Base-by-base conservation (phyloP, 2,329 filamentous ascomycete species). In the Domatiomyces globalis region DNA sequence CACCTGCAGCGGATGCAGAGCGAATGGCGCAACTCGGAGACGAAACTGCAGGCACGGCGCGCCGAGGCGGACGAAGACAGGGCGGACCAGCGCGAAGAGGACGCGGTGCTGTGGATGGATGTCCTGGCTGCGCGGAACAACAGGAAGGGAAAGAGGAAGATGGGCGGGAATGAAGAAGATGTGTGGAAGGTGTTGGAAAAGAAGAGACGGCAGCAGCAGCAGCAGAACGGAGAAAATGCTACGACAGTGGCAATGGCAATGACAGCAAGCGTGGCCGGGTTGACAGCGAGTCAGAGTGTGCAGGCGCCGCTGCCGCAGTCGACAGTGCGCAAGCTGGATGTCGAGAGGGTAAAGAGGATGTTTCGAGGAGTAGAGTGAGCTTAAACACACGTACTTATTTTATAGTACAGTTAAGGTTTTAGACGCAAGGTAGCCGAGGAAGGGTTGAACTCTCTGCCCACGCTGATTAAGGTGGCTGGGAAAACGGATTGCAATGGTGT, bases 161-260 rank as follows among this genome's bases (percentile, higher is more conserved):
- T 61, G 68, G 70, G 71, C 52, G 60, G 49, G 4, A 69, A 64
- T 46, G 73, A 71, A 22, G 73, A 74, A 43, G 86, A 90, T 65
- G 85, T 87, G 0, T 94, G 87, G 87, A 80, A 78, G 44, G 79
- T 79, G 55, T 67, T 95, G 58, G 83, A 83, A 64, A 75, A 75
- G 64, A 80, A 80, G 69, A 73, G 81, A 15, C 33, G 33, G 33
- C 15, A 15, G 33, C 10, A 39, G 12, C 33, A 15, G 33, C 15
- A 15, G 33, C 4, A 39, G 12, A 15, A 39, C 12, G 33, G 33
- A 9, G 29, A 2, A 15, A 10, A 15, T 15, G 33, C n/a, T n/a
- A n/a, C n/a, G n/a, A n/a, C 9, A 5, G 1, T 5, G 10, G 33
- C 33, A 39, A 10, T 5, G 4, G 15, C 10, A 39, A 10, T 5